These are phyloP conservation scores for Hygrophila difformis DNA, from an alignment of 257 asterid species.

Conservation along the genomic window DNA sequence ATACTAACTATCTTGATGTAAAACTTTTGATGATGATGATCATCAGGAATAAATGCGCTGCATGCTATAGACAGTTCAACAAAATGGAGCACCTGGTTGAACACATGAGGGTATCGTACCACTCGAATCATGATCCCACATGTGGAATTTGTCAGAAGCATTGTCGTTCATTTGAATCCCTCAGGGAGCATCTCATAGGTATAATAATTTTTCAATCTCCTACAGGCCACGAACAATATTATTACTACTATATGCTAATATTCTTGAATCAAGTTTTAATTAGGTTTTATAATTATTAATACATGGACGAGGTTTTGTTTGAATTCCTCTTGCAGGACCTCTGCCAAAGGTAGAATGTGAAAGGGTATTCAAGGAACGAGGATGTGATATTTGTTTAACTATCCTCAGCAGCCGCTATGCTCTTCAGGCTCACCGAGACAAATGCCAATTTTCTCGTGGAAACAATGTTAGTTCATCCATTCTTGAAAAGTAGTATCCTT, in stretches of 20 bases:
- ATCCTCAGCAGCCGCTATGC: conserved; percentile 42
- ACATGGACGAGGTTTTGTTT: no score
- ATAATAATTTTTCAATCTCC: conserved; percentile 13
- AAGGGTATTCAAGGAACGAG: conserved; percentile 75
- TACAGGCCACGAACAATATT: conserved; percentile 8
- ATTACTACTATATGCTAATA: no score
- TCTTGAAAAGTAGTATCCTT: neutral
- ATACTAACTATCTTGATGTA: neutral
- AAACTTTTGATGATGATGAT: neutral
- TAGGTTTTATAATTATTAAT: no score
- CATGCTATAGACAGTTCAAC: conserved; percentile 85
- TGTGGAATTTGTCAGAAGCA: conserved; percentile 78
- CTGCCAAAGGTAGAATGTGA: conserved; percentile 93
- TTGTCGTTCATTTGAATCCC: conserved; percentile 86
- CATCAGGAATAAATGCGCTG: conserved; percentile 95
- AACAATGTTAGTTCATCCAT: conserved; percentile 34
- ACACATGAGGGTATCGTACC: conserved; percentile 78
- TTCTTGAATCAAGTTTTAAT: no score
- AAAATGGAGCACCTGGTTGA: conserved; percentile 84
- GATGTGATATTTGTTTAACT: conserved; percentile 65
- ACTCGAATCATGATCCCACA: conserved; percentile 74
- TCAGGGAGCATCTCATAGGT: conserved; percentile 93
- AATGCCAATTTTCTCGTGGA: conserved; percentile 60
- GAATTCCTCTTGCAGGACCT: conserved; percentile 55
- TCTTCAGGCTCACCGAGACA: conserved; percentile 44